Percentiles rank a stretch among this genome's conserved stretches.
phyloP scores from a whole-genome alignment of 2,329 filamentous ascomycete genomes.

The Cladosporium sp. region DNA sequence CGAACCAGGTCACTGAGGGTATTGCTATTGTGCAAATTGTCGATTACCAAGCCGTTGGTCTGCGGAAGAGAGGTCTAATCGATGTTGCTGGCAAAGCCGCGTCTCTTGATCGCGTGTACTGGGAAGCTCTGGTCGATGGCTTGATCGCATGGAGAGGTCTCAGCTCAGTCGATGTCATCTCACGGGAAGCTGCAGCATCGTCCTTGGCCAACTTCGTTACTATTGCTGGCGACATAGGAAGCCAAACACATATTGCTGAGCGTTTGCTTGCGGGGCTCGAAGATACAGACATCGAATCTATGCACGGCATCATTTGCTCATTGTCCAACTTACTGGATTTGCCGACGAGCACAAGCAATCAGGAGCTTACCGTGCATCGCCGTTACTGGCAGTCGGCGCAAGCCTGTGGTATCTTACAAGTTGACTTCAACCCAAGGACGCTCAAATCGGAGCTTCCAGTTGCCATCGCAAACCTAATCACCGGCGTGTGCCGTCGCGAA shows the following conservation, averaged over 20 bases:
- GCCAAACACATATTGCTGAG: conserved; percentile 39
- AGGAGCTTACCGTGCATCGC: not conserved
- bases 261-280: conserved; percentile 29
- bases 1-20: conserved; percentile 77
- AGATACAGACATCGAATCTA: conserved; percentile 24
- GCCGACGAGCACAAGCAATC: not conserved
- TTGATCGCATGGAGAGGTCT: conserved; percentile 85
- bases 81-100: conserved; percentile 73
- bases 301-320: conserved; percentile 28
- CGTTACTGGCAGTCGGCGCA: conserved; percentile 7
- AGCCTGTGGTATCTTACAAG: not conserved
- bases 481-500: conserved; percentile 28
- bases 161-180: conserved; percentile 73
- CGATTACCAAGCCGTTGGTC: conserved; percentile 89
- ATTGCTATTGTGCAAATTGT: conserved; percentile 86
- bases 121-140: conserved; percentile 68
- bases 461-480: conserved; percentile 28
- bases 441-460: conserved; percentile 36
- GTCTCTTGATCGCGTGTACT: conserved; percentile 64
- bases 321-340: conserved; percentile 7
- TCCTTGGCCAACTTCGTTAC: conserved; percentile 63
- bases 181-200: conserved; percentile 69
- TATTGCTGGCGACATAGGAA: conserved; percentile 33
- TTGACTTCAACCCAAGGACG: conserved; percentile 30
- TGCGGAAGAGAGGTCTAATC: conserved; percentile 78